Evolutionary conservation across 495 filamentous ascomycete genomes (phyloP).

Genomic region (Penicillium turbatum): DNA sequence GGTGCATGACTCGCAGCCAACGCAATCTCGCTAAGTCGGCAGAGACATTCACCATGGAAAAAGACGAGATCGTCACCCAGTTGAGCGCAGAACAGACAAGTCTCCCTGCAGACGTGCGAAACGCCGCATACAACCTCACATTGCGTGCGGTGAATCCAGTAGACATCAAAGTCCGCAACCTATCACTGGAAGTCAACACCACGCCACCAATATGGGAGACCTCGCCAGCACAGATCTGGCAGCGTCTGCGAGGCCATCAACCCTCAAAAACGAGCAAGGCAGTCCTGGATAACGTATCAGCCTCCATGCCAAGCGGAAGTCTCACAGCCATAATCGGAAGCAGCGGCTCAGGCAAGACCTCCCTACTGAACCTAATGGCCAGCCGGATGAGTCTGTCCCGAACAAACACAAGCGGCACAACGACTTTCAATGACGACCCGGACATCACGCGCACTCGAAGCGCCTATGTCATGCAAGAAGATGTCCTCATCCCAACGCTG

Average conservation of each 20-base stretch:
- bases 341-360: slow-evolving; percentile 70
- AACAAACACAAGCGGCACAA: slow-evolving; percentile 48
- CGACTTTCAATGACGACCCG: slow-evolving; percentile 52
- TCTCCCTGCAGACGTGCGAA: slow-evolving; percentile 7
- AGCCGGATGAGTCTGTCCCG: slow-evolving; percentile 55
- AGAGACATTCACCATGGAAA: slow-evolving; percentile 13
- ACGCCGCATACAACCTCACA: slow-evolving; percentile 39
- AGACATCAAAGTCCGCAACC: slow-evolving; percentile 49
- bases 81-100: slow-evolving; percentile 8
- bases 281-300: slow-evolving; percentile 53
- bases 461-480: slow-evolving; percentile 75
- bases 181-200: slow-evolving; percentile 53
- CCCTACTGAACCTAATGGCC: slow-evolving; percentile 65
- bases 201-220: slow-evolving; percentile 40
- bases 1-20: not conserved
- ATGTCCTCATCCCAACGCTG: slow-evolving; percentile 63
- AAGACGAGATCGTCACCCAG: slow-evolving; percentile 16
- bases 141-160: slow-evolving; percentile 59
- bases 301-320: slow-evolving; percentile 55
- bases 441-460: slow-evolving; percentile 52
- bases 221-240: slow-evolving; percentile 23
- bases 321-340: slow-evolving; percentile 70
- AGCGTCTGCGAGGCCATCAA: slow-evolving; percentile 22
- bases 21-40: not conserved
- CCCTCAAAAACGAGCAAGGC: slow-evolving; percentile 15